Conservation (phyloP, 345 rosid species). For the Raphanus sativus region DNA sequence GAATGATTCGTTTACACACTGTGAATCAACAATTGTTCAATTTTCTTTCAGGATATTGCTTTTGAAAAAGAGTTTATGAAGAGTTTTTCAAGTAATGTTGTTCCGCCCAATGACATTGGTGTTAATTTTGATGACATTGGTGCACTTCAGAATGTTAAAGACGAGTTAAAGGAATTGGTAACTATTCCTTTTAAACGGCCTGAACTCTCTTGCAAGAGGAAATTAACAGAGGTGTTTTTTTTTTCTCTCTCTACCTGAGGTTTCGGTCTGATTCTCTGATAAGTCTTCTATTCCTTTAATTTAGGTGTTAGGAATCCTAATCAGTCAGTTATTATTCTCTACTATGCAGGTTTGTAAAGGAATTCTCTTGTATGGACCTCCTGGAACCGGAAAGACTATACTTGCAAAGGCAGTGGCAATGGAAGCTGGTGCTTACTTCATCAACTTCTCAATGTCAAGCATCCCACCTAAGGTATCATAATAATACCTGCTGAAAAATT, state of each 20-base stretch:
- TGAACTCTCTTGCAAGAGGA: no score
- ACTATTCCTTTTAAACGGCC: slow-evolving; percentile 92
- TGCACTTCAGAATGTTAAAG: slow-evolving; percentile 89
- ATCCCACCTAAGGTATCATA: slow-evolving; percentile 84
- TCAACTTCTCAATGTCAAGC: slow-evolving; percentile 89
- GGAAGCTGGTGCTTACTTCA: slow-evolving; percentile 97
- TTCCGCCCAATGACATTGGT: slow-evolving; percentile 83
- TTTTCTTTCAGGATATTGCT: slow-evolving; percentile 63
- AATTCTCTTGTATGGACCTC: slow-evolving; percentile 89
- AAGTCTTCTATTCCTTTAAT: no score
- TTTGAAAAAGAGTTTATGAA: slow-evolving; percentile 87
- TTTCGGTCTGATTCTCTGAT: no score
- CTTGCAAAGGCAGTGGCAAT: slow-evolving; percentile 97
- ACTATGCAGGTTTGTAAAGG: slow-evolving; percentile 89
- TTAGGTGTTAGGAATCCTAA: no score
- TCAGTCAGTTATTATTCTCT: slow-evolving; percentile 4
- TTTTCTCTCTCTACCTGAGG: neutral
- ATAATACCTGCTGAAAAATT: neutral
- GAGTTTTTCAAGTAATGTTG: slow-evolving; percentile 73
- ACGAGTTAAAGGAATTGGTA: slow-evolving; percentile 85
- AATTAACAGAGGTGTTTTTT: slow-evolving; percentile 72
- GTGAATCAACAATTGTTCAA: neutral
- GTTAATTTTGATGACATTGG: slow-evolving; percentile 92
- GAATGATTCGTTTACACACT: neutral
- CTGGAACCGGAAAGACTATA: slow-evolving; percentile 97